A percentile compares a stretch with the other conserved stretches of the same genome.
These are phyloP conservation scores for Fusarium decemcellulare DNA, from an alignment of 2,329 filamentous ascomycete genomes.

Conservation along the genomic window DNA sequence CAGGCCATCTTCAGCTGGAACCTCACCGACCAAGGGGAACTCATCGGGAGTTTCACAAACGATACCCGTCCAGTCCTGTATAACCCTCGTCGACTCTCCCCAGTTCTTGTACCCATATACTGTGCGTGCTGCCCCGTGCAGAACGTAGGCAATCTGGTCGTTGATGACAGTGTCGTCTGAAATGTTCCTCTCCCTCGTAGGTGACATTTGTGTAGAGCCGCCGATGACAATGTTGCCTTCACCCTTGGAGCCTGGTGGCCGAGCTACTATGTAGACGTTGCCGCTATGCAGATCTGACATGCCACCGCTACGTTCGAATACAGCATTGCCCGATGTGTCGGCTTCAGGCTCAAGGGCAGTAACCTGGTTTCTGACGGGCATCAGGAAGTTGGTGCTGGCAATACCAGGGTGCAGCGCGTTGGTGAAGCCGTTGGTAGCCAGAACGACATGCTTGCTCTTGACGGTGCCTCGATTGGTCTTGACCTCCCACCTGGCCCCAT, in stretches of 20 bases:
- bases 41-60: slow-evolving; percentile 23
- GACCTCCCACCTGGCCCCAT: slow-evolving; percentile 19
- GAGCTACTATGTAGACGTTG: slow-evolving; percentile 26
- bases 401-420: slow-evolving; percentile 20
- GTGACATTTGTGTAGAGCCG: slow-evolving; percentile 28
- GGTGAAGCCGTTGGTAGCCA: slow-evolving; percentile 31
- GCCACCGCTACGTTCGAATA: slow-evolving; percentile 23
- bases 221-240: slow-evolving; percentile 22
- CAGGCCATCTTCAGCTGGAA: slow-evolving; percentile 26
- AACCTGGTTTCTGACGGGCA: slow-evolving; percentile 30
- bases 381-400: slow-evolving; percentile 29
- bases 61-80: slow-evolving; percentile 31
- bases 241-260: slow-evolving; percentile 15
- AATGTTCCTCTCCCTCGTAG: slow-evolving; percentile 13
- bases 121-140: slow-evolving; percentile 18
- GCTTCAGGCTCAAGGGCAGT: slow-evolving; percentile 2
- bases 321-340: background rate
- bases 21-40: slow-evolving; percentile 22
- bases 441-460: slow-evolving; percentile 28
- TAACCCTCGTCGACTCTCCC: slow-evolving; percentile 21
- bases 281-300: slow-evolving; percentile 21
- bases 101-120: slow-evolving; percentile 24
- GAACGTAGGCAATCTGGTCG: slow-evolving; percentile 20
- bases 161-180: slow-evolving; percentile 22
- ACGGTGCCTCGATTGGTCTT: slow-evolving; percentile 27